Conservation (phyloP, 768 basidiomycete genomes). For the Lentinus brumalis region DNA sequence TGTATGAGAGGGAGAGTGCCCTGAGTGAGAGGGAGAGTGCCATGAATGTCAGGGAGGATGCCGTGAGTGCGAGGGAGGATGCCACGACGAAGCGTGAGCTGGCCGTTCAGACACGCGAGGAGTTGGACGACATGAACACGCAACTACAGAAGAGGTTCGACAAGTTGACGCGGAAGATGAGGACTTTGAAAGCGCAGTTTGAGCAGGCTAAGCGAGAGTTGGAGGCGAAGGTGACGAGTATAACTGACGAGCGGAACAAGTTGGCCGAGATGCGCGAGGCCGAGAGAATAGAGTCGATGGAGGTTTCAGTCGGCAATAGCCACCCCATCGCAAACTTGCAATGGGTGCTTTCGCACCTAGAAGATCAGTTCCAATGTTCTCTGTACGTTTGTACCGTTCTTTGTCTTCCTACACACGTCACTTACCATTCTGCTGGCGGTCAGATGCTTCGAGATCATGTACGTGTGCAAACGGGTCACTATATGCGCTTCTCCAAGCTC, state of each 20-base stretch:
- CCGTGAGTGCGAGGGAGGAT: not conserved
- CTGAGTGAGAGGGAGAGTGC: not conserved
- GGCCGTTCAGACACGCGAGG: not conserved
- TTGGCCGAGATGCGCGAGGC: not conserved
- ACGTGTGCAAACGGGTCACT: slow-evolving; percentile 10
- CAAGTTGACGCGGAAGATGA: not conserved
- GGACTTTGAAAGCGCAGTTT: not conserved
- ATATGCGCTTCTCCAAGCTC: not conserved
- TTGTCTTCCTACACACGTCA: not conserved
- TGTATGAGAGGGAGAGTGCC: not conserved
- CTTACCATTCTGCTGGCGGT: not conserved
- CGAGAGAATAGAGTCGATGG: not conserved
- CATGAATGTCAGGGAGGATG: not conserved
- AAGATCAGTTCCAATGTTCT: slow-evolving; percentile 66
- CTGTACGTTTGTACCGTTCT: slow-evolving; percentile 44
- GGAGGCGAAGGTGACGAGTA: not conserved
- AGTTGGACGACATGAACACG: not conserved
- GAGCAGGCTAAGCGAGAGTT: not conserved
- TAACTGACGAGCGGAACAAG: not conserved
- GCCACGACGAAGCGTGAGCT: not conserved
- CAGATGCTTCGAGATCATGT: slow-evolving; percentile 69
- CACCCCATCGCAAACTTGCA: not conserved
- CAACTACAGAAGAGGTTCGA: not conserved
- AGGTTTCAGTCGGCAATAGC: not conserved
- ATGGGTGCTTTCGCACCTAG: slow-evolving; percentile 51